These are phyloP conservation scores for Dioscorea cayenensis DNA, from an alignment of 116 monocot species.

Conservation along the genomic window DNA sequence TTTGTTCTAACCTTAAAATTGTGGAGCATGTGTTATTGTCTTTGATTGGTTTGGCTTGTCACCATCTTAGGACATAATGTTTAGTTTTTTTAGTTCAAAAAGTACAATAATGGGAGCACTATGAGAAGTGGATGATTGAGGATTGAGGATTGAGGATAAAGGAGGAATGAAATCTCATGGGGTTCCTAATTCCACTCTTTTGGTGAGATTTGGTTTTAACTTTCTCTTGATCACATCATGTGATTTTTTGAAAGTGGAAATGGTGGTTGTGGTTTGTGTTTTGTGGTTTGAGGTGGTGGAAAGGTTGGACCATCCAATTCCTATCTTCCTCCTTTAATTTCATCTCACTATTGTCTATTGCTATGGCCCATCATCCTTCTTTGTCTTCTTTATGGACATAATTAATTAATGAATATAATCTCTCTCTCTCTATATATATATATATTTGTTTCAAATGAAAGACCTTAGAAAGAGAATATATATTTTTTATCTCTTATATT, in stretches of 20 bases:
- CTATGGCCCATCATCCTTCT: no score
- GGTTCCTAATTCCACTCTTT: not conserved
- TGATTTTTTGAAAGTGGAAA: not conserved
- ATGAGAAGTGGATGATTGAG: not conserved
- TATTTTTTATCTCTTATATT: no score
- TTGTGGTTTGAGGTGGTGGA: not conserved
- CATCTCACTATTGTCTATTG: not conserved
- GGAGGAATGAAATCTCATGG: not conserved
- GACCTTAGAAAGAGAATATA: no score
- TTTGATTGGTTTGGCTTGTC: not conserved
- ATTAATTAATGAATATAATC: no score
- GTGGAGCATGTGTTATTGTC: no score
- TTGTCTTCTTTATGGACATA: no score
- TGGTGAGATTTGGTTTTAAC: not conserved
- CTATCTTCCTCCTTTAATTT: not conserved
- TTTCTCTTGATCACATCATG: conserved; percentile 1
- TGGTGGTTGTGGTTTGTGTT: not conserved
- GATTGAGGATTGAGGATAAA: not conserved
- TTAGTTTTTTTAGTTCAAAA: not conserved
- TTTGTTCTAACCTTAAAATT: no score
- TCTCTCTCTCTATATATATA: no score
- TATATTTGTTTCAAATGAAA: no score
- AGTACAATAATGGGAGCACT: not conserved
- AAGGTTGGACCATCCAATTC: conserved; percentile 1
- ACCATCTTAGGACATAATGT: not conserved